Evolutionary conservation across 2,329 filamentous ascomycete species (phyloP).

Genomic region (Ceratocystis lukuohia): DNA sequence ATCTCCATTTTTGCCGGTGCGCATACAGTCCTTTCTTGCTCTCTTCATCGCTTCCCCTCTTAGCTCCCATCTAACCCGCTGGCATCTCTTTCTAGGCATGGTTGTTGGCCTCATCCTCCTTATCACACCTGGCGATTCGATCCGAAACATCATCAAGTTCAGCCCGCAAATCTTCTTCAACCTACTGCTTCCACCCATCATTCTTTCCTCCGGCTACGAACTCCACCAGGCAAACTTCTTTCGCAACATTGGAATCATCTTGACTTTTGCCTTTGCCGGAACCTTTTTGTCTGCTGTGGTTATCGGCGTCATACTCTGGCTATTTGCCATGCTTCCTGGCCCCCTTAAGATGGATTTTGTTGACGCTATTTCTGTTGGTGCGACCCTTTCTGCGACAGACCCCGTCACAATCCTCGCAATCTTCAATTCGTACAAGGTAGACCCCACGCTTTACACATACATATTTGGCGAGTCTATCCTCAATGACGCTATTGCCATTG

Average conservation of each 20-base stretch:
- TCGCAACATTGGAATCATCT: constrained; percentile 89
- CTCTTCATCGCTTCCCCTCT: neutral
- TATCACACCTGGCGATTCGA: constrained; percentile 65
- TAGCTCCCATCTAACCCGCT: neutral
- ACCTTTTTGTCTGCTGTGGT: constrained; percentile 97
- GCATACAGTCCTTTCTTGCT: constrained; percentile 19
- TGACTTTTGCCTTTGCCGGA: constrained; percentile 94
- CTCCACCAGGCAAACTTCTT: constrained; percentile 98
- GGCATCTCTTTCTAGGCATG: constrained; percentile 52
- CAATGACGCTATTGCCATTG: constrained; percentile 96
- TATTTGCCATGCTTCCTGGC: constrained; percentile 78
- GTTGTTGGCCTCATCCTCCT: constrained; percentile 81
- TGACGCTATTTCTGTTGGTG: constrained; percentile 91
- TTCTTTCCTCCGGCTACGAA: constrained; percentile 92
- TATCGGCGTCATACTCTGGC: constrained; percentile 71
- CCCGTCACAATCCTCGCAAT: constrained; percentile 96
- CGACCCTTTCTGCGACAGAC: constrained; percentile 90
- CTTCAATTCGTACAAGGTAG: constrained; percentile 98
- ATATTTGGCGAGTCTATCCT: constrained; percentile 98
- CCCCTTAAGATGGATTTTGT: constrained; percentile 79
- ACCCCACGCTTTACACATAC: constrained; percentile 94
- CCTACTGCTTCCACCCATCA: constrained; percentile 92
- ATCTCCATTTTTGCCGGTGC: constrained; percentile 92
- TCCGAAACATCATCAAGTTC: constrained; percentile 86
- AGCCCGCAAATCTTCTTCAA: constrained; percentile 99